Evolutionary conservation across 1,284 basidiomycete genomes (phyloP).

Genomic region (Mycena sp.): DNA sequence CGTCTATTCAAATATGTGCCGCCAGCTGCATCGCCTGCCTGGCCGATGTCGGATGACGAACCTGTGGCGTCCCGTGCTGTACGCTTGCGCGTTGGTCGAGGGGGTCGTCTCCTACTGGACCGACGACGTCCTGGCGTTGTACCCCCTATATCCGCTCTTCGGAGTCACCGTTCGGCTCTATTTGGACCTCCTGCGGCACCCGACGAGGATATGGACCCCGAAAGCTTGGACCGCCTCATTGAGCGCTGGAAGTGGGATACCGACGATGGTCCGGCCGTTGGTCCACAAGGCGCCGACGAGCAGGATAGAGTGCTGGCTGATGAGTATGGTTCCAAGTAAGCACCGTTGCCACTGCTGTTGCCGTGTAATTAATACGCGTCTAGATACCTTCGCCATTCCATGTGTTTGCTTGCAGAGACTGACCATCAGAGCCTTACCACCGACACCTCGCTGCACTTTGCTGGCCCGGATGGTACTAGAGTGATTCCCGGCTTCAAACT

Average conservation of each 20-base stretch:
- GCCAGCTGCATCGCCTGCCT: not conserved
- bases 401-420: slow-evolving; percentile 59
- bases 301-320: slow-evolving; percentile 75
- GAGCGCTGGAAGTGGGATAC: slow-evolving; percentile 79
- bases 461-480: slow-evolving; percentile 40
- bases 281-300: slow-evolving; percentile 71
- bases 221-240: slow-evolving; percentile 47
- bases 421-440: slow-evolving; percentile 55
- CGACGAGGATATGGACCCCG: slow-evolving; percentile 39
- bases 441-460: slow-evolving; percentile 52
- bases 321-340: slow-evolving; percentile 72
- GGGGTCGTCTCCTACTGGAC: slow-evolving; percentile 84
- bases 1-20: slow-evolving; percentile 70
- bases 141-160: slow-evolving; percentile 38
- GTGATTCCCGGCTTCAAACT: slow-evolving; percentile 50
- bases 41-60: slow-evolving; percentile 41
- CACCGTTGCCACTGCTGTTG: slow-evolving; percentile 20
- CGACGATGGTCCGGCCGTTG: slow-evolving; percentile 66
- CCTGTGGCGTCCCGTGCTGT: slow-evolving; percentile 58
- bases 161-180: slow-evolving; percentile 13
- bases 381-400: slow-evolving; percentile 66
- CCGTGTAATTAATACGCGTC: slow-evolving; percentile 17
- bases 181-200: slow-evolving; percentile 26
- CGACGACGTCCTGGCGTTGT: slow-evolving; percentile 57
- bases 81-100: slow-evolving; percentile 82